A percentile compares a stretch with the other conserved stretches of the same genome.
These are phyloP conservation scores for Cercospora janseana DNA, from an alignment of 2,329 filamentous ascomycete genomes.

Conservation along the genomic window DNA sequence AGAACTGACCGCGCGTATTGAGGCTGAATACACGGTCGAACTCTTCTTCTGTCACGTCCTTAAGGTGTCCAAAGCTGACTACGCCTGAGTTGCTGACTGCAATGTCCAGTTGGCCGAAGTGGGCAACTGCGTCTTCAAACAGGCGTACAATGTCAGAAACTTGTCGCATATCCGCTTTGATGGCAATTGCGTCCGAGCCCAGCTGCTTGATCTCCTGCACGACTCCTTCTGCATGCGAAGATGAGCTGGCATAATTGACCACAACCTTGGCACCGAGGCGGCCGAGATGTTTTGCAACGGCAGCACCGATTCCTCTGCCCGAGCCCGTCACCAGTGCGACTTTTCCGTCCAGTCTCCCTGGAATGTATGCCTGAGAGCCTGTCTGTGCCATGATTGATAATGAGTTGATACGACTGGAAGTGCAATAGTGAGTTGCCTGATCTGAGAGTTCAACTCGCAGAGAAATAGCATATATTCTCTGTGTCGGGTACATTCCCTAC, in stretches of 20 bases:
- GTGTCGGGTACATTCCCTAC: background rate
- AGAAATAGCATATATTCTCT: background rate
- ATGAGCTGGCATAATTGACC: constrained; percentile 52
- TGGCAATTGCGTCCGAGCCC: constrained; percentile 59
- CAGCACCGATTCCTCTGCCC: constrained; percentile 61
- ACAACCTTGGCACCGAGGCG: constrained; percentile 62
- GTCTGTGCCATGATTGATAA: background rate
- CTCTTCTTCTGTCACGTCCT: constrained; percentile 52
- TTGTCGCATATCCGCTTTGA: constrained; percentile 66
- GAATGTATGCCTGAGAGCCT: background rate
- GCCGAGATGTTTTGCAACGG: constrained; percentile 63
- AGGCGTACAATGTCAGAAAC: constrained; percentile 60
- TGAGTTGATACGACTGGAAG: no score
- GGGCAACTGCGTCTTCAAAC: constrained; percentile 59
- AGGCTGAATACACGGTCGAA: constrained; percentile 59
- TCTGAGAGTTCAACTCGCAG: no score
- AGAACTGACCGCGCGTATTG: constrained; percentile 63
- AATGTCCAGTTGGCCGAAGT: constrained; percentile 66
- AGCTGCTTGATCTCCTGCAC: constrained; percentile 62
- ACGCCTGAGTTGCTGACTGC: constrained; percentile 62
- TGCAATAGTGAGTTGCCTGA: background rate
- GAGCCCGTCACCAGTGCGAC: constrained; percentile 52
- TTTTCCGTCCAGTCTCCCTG: constrained; percentile 50
- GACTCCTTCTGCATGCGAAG: constrained; percentile 55
- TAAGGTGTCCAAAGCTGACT: constrained; percentile 51